Evolutionary conservation across 2,329 filamentous ascomycete genomes (phyloP), one percentile per base, ranked within the genome.

Genomic region (Fusarium devonianum): DNA sequence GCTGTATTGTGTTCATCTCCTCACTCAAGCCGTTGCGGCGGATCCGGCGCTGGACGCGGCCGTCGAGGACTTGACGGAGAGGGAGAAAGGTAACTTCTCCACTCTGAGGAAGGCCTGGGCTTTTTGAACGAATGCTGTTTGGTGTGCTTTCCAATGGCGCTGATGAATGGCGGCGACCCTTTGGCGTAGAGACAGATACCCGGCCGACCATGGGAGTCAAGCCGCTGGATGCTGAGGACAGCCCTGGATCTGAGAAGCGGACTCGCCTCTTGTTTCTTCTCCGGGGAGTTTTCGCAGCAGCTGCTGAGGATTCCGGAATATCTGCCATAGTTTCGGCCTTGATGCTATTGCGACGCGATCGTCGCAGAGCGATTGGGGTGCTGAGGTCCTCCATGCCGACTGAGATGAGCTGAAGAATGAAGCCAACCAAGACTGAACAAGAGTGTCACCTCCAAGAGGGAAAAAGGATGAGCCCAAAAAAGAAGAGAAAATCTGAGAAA

Each of bases 181-280:
- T 43, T 42, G 68, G 58, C 47, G 65, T 68, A 64, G 58, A 37
- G 49, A 85, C 72, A 1, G 75, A 75, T 0, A 83, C 75, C 14
- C 81, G 78, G 26, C 74, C 73, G 32, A 86, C 70, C 71, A 84
- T 80, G 1, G 84, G 83, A 1, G 84, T 86, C 19, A 86, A 67
- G 2, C 83, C 83, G 1, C 78, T 83, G 2, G 60, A 63, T 2
- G 77, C 73, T 26, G 70, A 50, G 0, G 70, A 64, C 1, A 74
- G 72, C 0, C 79, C 81, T 7, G 81, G 81, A 29, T 85, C 82
- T 0, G 83, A 86, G 68, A 85, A 84, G 26, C 83, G 79, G 16
- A 85, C 81, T 47, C 74, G 73, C 57, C 79, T 81, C 60, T 75
- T 80, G 2, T 49, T 44, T 3, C 44, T 28, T 22, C 62, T 56